Evolutionary conservation across 2,329 filamentous ascomycete genomes (phyloP).

Genomic region (Cordyceps tenuipes): DNA sequence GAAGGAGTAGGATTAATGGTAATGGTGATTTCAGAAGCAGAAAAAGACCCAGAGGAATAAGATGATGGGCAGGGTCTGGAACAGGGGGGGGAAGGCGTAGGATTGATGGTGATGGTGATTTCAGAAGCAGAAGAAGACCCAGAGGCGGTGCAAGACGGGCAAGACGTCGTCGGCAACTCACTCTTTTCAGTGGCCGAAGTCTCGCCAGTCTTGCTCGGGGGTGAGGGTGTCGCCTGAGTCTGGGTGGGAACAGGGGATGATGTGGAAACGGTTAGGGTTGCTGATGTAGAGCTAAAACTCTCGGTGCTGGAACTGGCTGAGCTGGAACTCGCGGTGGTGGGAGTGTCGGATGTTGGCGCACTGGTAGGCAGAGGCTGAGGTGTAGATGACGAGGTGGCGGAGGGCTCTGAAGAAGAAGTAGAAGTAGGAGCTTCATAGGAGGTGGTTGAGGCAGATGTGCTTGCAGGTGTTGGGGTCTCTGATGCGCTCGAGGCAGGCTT

Average conservation of each 20-base stretch:
- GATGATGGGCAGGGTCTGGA: not conserved
- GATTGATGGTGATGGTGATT: constrained; percentile 6
- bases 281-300: constrained; percentile 3
- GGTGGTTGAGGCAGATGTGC: not conserved
- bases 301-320: not conserved
- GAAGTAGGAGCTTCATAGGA: not conserved
- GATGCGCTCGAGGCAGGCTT: not conserved
- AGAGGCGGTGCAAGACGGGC: constrained; percentile 2
- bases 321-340: not conserved
- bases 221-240: not conserved
- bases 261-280: not conserved
- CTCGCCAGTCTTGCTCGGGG: not conserved
- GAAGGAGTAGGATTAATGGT: not conserved
- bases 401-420: not conserved
- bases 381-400: not conserved
- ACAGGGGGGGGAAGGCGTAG: constrained; percentile 1
- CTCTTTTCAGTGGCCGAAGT: constrained; percentile 3
- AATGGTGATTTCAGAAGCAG: constrained; percentile 5
- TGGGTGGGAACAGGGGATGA: not conserved
- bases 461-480: constrained; percentile 4
- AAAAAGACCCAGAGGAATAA: not conserved
- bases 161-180: constrained; percentile 9
- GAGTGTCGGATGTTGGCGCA: not conserved
- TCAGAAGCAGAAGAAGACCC: not conserved
- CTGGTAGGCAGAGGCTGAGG: not conserved